Evolutionary conservation across 176 grass and related monocot species (phyloP).

Genomic region (Oropetium thomaeum): DNA sequence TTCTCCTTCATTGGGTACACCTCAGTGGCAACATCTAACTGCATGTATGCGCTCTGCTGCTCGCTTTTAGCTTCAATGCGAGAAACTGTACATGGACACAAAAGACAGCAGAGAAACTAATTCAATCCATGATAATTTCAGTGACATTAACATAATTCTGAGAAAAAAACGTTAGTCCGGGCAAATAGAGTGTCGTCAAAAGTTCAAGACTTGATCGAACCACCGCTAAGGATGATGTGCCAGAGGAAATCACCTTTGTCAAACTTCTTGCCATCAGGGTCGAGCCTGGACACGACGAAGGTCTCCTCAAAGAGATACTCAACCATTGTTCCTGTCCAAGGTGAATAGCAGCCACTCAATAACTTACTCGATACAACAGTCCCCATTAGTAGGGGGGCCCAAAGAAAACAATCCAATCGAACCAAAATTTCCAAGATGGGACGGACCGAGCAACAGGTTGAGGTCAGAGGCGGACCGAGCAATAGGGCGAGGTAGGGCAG

Average conservation of each 20-base stretch:
- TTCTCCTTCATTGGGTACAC: conserved; percentile 51
- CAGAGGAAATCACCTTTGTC: conserved; percentile 35
- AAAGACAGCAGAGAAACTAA: neutral
- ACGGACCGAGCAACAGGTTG: too few relatives aligned
- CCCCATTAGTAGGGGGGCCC: neutral
- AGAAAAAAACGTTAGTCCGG: neutral
- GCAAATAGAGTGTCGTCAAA: neutral
- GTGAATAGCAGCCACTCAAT: neutral
- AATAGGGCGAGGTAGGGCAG: too few relatives aligned
- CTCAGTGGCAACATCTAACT: conserved; percentile 57
- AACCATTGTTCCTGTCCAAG: conserved; percentile 23
- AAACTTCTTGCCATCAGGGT: conserved; percentile 58
- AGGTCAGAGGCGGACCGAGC: too few relatives aligned
- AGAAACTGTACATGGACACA: conserved; percentile 28
- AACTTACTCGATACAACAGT: neutral
- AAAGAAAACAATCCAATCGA: too few relatives aligned
- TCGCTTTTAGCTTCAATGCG: conserved; percentile 55
- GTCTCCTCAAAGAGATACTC: conserved; percentile 43
- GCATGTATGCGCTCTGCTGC: conserved; percentile 54
- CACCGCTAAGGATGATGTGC: neutral
- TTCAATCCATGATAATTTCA: neutral
- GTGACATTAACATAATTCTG: neutral
- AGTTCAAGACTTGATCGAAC: neutral
- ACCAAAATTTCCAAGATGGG: too few relatives aligned
- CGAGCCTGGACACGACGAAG: conserved; percentile 33